These are phyloP conservation scores for Rubus parviflorus DNA, from an alignment of 306 rosid genomes.

Conservation along the genomic window DNA sequence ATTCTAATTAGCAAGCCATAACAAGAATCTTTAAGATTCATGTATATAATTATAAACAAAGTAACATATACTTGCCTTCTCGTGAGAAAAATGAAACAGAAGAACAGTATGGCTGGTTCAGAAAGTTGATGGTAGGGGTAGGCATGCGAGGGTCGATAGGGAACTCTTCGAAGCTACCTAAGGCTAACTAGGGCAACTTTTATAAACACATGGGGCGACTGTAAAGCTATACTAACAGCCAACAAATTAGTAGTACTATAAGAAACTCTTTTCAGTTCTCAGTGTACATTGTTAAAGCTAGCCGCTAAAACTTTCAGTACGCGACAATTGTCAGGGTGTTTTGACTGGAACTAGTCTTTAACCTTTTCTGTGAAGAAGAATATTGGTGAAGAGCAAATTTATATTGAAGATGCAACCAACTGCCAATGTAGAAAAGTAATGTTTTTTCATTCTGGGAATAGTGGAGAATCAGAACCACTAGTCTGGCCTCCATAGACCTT, in stretches of 20 bases:
- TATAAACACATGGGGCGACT: constrained; percentile 24
- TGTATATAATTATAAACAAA: background rate
- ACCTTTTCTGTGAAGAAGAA: constrained; percentile 4
- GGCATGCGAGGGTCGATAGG: constrained; percentile 6
- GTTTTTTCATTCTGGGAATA: background rate
- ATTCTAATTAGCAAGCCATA: background rate
- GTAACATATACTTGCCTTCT: background rate
- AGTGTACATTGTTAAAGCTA: background rate
- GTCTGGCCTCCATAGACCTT: background rate
- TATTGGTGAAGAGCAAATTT: background rate
- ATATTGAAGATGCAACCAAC: constrained; percentile 1
- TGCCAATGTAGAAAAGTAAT: background rate
- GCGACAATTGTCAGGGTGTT: background rate
- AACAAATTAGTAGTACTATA: background rate
- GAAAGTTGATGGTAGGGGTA: background rate
- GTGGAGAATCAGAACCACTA: constrained; percentile 12
- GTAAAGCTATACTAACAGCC: constrained; percentile 18
- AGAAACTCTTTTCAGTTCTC: background rate
- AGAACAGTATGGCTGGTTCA: background rate
- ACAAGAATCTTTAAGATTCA: background rate
- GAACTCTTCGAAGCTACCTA: background rate
- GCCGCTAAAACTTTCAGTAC: background rate
- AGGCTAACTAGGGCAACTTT: constrained; percentile 7
- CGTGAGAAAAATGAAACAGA: constrained; percentile 3
- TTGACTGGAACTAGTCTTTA: background rate